Percentiles rank a stretch among this genome's conserved stretches.
Conservation (phyloP, 1,284 basidiomycete species). For the Cutaneotrichosporon arboriforme region DNA sequence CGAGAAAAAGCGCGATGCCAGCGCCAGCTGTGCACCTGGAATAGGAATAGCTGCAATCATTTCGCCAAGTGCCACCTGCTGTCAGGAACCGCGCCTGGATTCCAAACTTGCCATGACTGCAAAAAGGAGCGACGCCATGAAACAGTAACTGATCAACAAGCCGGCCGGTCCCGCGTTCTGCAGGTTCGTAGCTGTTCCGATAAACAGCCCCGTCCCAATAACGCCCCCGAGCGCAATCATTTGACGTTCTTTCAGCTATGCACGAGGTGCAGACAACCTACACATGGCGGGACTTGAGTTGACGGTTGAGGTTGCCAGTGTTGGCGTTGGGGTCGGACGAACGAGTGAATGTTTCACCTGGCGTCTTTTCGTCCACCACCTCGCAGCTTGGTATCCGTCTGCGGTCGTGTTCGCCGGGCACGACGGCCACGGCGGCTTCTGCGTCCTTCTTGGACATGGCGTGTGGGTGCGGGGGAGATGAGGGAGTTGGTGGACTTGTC, state of each 20-base stretch:
- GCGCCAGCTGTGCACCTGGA: constrained; percentile 66
- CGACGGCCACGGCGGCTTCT: too few species aligned
- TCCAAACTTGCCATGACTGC: constrained; percentile 33
- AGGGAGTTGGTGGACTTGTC: too few species aligned
- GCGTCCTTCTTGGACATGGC: too few species aligned
- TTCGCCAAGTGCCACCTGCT: constrained; percentile 47
- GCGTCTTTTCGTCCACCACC: background rate
- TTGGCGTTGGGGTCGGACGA: background rate
- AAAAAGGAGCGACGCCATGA: constrained; percentile 46
- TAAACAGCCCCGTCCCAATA: constrained; percentile 13
- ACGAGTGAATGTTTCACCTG: background rate
- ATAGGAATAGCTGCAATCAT: constrained; percentile 50
- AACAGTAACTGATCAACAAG: constrained; percentile 18
- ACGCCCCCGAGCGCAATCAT: constrained; percentile 33
- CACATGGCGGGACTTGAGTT: constrained; percentile 19
- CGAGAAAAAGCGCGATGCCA: constrained; percentile 58
- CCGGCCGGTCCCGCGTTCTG: constrained; percentile 47
- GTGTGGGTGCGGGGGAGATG: too few species aligned
- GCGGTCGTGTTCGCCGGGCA: too few species aligned
- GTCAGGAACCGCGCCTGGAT: too few species aligned
- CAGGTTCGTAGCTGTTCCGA: constrained; percentile 12
- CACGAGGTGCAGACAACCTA: background rate
- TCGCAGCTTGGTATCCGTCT: too few species aligned
- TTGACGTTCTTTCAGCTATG: constrained; percentile 1
- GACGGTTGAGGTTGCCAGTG: constrained; percentile 1